Base-by-base conservation (phyloP, 1,284 basidiomycete genomes). In the Athelia sp. region DNA sequence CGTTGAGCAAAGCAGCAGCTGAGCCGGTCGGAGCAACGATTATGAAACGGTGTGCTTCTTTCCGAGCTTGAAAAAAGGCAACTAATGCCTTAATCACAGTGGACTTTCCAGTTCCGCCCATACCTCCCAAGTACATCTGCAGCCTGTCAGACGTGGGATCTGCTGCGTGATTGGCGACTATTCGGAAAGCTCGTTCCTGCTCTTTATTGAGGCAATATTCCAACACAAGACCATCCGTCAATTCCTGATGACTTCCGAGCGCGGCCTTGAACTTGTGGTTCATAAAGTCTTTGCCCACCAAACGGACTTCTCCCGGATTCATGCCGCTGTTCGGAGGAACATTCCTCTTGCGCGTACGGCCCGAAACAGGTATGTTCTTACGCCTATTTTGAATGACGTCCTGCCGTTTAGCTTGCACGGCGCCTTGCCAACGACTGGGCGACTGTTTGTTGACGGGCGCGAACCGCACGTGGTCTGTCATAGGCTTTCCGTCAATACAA, bases 41-140 rank as follows among this genome's bases (percentile, higher is more conserved):
- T 3, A 62, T 29, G 34, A 69, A 59, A 13, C 55, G 23, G 47
- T 66, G 52, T 2, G 26, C 19, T 42, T 61, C 54, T 1, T 55
- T 45, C 3, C 57, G 22, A 11, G 17, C 10, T 2, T 40, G 29
- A 47, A 66, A 62, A 14, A 61, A 61, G 0, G 46, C 8, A 13
- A 51, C 59, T 0, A 70, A 23, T 1, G 67, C 62, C 22, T 63
- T 56, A 0, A 72, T 57, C 0, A 72, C 69, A n/a, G 58, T 62
- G 10, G 64, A 62, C 54, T 72, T 70, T 2, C 67, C 64, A 4
- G 62, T 67, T 6, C 67, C 62, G 14, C 55, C 65, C 54, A 61
- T 58, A n/a, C 66, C 67, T 14, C 59, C 63, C 14, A 69, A 15
- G 43, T 62, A 62, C 64, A 69, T 65, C 32, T 52, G 46, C 2